Base-by-base conservation (phyloP, 129 eudicot species). In the Arctium minus region DNA sequence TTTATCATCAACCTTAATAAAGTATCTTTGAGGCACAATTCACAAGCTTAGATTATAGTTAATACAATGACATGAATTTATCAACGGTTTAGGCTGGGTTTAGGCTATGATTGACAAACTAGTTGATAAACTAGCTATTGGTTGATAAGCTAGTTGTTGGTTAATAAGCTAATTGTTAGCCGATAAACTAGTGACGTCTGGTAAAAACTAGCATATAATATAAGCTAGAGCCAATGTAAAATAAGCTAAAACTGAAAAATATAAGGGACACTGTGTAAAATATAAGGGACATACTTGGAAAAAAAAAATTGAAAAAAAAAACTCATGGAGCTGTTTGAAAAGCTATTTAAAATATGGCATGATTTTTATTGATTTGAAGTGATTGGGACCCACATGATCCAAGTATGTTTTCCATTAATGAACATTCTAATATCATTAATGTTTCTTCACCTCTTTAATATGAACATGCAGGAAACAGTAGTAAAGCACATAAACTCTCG, bases 401-500 rank as follows among this genome's bases (percentile, higher is more conserved):
- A 56, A 15, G 62, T 50, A 50, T 50, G 62, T 56, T 15, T 56
- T 17, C 6, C 1, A 56, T 50, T 13, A 13, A 50, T 50, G 18
- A 50, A 50, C 64, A 56, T 60, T 8, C 27, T 60, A 60, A 60
- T 30, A 17, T 69, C 27, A 72, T 35, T 18, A 18, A 72, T 81
- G 6, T 32, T 68, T 72, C 68, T 68, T 67, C 35, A 60, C 38
- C 1, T 33, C 35, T 81, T 60, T 5, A 5, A 48, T 42, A 64
- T 68, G 27, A 48, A 56, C 64, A 32, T 85, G 60, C 90, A 95
- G 99, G 92, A 77, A 88, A 86, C 48, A 81, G 8, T 71, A 85
- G 78, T 77, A 87, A 88, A 86, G 85, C 87, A 30, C 87, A 81
- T 64, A 92, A 90, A 78, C 88, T 76, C 44, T 81, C 91, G 29